Evolutionary conservation across 2,329 filamentous ascomycete genomes (phyloP).

Genomic region (Aspergillus fischeri): DNA sequence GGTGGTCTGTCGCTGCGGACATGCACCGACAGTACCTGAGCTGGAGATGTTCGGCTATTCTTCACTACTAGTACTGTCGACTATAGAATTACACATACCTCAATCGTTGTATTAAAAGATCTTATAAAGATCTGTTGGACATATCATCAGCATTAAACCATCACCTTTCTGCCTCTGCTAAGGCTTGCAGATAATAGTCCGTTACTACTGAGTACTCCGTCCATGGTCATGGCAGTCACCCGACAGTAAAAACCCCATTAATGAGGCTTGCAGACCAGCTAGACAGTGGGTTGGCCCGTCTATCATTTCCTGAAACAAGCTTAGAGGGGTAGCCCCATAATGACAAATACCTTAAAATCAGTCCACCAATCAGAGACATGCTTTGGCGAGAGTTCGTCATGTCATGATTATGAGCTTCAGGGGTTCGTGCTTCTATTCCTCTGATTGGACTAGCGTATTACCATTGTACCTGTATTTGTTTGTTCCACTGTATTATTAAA

Average conservation of each 20-base stretch:
- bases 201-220: too few species aligned
- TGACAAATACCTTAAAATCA: conserved; percentile 24
- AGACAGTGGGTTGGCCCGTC: conserved; percentile 1
- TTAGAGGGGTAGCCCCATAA: conserved; percentile 9
- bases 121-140: neutral
- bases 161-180: neutral
- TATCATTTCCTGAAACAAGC: conserved; percentile 15
- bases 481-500: neutral
- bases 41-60: neutral
- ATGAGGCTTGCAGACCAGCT: neutral
- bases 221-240: neutral
- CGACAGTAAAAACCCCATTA: neutral
- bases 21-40: neutral
- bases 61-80: neutral
- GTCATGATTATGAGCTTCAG: conserved; percentile 11
- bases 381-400: conserved; percentile 13
- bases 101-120: neutral
- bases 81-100: too few species aligned
- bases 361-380: conserved; percentile 10
- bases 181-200: neutral
- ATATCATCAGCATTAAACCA: neutral
- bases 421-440: conserved; percentile 17
- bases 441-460: conserved; percentile 1
- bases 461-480: neutral
- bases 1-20: neutral